Base-by-base conservation (phyloP, 2,329 filamentous ascomycete species). In the Aspergillus flavus region DNA sequence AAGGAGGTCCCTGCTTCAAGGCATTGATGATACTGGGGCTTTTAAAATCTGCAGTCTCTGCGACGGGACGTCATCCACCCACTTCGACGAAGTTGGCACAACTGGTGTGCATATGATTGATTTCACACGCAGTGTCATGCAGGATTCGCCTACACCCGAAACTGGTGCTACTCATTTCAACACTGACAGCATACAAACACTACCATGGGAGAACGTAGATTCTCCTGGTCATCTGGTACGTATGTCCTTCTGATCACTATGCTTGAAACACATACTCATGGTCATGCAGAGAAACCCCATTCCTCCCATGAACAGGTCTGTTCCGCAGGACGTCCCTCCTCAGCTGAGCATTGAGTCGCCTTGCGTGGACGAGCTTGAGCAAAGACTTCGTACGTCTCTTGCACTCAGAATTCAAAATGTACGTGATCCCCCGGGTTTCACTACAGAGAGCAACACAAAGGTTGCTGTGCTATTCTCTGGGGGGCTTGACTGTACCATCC, bases 381-480 rank as follows among this genome's bases (percentile, higher is more conserved):
- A 81, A 10, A 83, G 83, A 57, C 81, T 95, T 14, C 77, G 79
- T 10, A 81, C 85, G 58, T 91, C 92, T 5, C 78, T 96, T 7
- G 81, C 82, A 61, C 74, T 89, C 9, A 87, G 92, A 48, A 83
- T 93, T 19, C 76, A 87, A 10, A 82, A 87, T 48, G 86, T 96
- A 6, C 91, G 91, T 0, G 72, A 82, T 53, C 87, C 86, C 1
- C 86, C 84, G 12, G 69, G 56, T 64, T 70, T 66, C 26, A 64
- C 66, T 61, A 62, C 66, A 39, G 43, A 67, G 28, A 68, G 66
- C 58, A 67, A 70, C 62, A 71, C 79, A 52, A 79, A 79, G 68
- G 77, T 97, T 16, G 93, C 93, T 0, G 83, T 99, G 1, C 82
- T 99, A 0, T 99, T 98, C 76, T 99, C 95, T 0, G 95, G 95